These are phyloP conservation scores for Plantago lanceolata DNA, from an alignment of 305 asterid species.

Conservation along the genomic window DNA sequence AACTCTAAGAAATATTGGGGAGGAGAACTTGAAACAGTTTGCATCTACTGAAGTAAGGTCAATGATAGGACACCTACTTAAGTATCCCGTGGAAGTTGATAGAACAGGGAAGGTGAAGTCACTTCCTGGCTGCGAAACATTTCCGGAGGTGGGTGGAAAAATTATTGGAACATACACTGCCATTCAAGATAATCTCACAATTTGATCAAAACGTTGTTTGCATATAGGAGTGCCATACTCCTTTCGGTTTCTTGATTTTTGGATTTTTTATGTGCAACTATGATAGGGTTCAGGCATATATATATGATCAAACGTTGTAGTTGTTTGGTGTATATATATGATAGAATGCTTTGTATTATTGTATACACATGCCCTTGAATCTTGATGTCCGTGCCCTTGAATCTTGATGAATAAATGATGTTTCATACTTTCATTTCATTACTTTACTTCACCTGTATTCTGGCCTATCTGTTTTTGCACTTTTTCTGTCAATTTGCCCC, in stretches of 20 bases:
- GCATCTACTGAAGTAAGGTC: conserved; percentile 45
- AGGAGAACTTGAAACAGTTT: conserved; percentile 57
- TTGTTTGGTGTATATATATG: too few relatives aligned
- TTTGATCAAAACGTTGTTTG: conserved; percentile 33
- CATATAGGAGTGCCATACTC: neutral
- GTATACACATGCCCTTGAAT: too few relatives aligned
- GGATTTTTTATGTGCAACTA: neutral
- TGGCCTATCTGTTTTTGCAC: too few relatives aligned
- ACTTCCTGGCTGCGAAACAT: conserved; percentile 58
- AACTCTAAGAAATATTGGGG: conserved; percentile 54
- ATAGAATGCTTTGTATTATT: too few relatives aligned
- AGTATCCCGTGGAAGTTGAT: conserved; percentile 65
- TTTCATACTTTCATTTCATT: too few relatives aligned
- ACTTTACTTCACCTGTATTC: too few relatives aligned
- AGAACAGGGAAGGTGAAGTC: conserved; percentile 46
- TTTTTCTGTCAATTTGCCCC: too few relatives aligned
- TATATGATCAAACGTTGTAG: neutral
- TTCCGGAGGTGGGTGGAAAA: conserved; percentile 71
- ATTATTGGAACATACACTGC: conserved; percentile 55
- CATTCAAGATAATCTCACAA: conserved; percentile 69
- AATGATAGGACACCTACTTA: conserved; percentile 57
- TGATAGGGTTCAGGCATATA: too few relatives aligned
- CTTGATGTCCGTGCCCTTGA: too few relatives aligned
- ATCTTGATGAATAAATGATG: too few relatives aligned
- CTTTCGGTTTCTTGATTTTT: neutral